Percentiles rank a stretch among this genome's conserved stretches.
These are phyloP conservation scores for Termitomyces eurrhizus DNA, from an alignment of 768 basidiomycete species.

Conservation along the genomic window DNA sequence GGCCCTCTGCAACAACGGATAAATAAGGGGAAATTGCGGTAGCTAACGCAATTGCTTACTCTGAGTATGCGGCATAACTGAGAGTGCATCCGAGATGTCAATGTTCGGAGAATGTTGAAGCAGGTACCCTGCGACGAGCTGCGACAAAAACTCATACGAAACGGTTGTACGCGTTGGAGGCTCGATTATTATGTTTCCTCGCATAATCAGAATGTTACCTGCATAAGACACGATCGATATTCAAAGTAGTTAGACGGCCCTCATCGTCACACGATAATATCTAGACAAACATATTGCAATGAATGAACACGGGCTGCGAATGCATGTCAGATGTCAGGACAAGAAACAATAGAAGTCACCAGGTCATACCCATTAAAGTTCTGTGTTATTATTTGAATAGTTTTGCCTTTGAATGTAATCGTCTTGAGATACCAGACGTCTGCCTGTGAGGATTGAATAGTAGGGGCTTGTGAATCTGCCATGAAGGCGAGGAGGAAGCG, in stretches of 20 bases:
- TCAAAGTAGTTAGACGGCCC: constrained; percentile 2
- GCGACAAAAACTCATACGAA: constrained; percentile 82
- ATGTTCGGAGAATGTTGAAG: constrained; percentile 53
- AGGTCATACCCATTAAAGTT: constrained; percentile 75
- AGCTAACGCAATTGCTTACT: constrained; percentile 42
- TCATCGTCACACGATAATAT: constrained; percentile 1
- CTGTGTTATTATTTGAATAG: constrained; percentile 70
- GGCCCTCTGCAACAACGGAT: constrained; percentile 54
- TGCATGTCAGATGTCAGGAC: constrained; percentile 3
- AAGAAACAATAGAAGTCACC: background rate
- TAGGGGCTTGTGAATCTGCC: constrained; percentile 19
- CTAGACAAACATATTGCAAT: constrained; percentile 76
- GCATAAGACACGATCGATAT: constrained; percentile 10
- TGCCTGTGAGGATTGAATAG: constrained; percentile 38
- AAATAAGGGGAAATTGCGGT: background rate
- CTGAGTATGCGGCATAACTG: constrained; percentile 73
- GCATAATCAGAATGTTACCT: constrained; percentile 88
- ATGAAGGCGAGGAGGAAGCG: background rate
- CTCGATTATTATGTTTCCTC: constrained; percentile 74
- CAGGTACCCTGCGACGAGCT: constrained; percentile 81
- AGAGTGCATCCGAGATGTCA: constrained; percentile 68
- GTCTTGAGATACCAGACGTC: constrained; percentile 81
- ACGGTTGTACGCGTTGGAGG: constrained; percentile 64
- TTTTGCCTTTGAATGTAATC: constrained; percentile 45
- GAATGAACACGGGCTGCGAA: constrained; percentile 78